These are phyloP conservation scores for Phytophthora agathidicida DNA, from an alignment of 352 stramenopile species.

Conservation along the genomic window DNA sequence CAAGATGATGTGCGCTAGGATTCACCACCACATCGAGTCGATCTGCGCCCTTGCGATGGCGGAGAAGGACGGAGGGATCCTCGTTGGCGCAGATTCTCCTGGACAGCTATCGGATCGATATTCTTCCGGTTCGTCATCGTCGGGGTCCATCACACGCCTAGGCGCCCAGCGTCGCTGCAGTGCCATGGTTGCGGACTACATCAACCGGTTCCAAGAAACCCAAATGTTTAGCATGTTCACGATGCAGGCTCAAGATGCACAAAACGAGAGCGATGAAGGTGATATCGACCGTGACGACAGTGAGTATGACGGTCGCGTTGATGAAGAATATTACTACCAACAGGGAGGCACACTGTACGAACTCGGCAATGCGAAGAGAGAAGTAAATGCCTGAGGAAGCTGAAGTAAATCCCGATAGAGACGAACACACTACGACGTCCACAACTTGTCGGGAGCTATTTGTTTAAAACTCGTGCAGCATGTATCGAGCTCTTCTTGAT, in stretches of 20 bases:
- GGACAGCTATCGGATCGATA: background rate
- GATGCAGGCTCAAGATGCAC: slow-evolving; percentile 45
- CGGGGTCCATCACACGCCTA: slow-evolving; percentile 22
- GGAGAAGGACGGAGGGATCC: slow-evolving; percentile 30
- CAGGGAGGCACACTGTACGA: slow-evolving; percentile 9
- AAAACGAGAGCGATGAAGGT: slow-evolving; percentile 32
- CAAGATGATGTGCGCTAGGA: slow-evolving; percentile 67
- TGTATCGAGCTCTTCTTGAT: too few relatives aligned
- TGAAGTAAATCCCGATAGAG: background rate
- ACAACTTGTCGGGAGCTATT: too few relatives aligned
- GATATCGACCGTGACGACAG: slow-evolving; percentile 35
- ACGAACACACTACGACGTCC: background rate
- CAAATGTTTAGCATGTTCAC: slow-evolving; percentile 88
- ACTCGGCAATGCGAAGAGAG: background rate
- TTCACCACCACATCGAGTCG: slow-evolving; percentile 65
- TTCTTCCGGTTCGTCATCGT: slow-evolving; percentile 5
- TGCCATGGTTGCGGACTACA: slow-evolving; percentile 62
- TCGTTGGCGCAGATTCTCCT: slow-evolving; percentile 21
- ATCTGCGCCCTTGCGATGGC: slow-evolving; percentile 60
- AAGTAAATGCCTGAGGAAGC: slow-evolving; percentile 3
- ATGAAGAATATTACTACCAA: slow-evolving; percentile 31
- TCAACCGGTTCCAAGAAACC: slow-evolving; percentile 71
- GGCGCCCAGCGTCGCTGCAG: slow-evolving; percentile 41
- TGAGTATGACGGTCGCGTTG: slow-evolving; percentile 32
- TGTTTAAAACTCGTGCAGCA: too few relatives aligned